Conservation (phyloP, 1,284 basidiomycete species). For the Lignosus rhinocerotis region DNA sequence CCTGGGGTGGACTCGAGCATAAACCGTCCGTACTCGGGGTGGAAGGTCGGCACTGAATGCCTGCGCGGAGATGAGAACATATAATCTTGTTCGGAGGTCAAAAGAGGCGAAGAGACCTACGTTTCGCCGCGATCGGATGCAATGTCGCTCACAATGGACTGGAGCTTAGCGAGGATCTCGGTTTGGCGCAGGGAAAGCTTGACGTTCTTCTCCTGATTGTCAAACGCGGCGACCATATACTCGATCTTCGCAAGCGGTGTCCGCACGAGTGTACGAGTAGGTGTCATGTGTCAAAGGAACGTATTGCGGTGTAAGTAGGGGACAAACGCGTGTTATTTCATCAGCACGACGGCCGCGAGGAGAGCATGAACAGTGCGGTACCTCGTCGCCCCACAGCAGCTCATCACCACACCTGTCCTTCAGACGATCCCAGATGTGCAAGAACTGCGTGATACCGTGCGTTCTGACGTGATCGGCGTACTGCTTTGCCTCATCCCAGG, state of each 20-base stretch:
- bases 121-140: slow-evolving; percentile 58
- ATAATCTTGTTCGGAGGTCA: slow-evolving; percentile 3
- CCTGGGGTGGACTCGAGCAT: slow-evolving; percentile 99
- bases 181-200: slow-evolving; percentile 90
- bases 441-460: slow-evolving; percentile 95
- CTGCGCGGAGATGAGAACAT: slow-evolving; percentile 40
- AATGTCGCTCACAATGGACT: slow-evolving; percentile 68
- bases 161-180: slow-evolving; percentile 88
- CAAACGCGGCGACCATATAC: slow-evolving; percentile 93
- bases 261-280: background rate
- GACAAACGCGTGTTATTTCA: slow-evolving; percentile 11
- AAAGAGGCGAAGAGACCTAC: slow-evolving; percentile 40
- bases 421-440: slow-evolving; percentile 89
- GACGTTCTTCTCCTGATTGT: slow-evolving; percentile 79
- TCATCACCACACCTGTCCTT: slow-evolving; percentile 93
- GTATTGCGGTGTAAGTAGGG: background rate
- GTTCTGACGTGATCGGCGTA: slow-evolving; percentile 88
- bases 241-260: slow-evolving; percentile 67
- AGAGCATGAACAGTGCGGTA: slow-evolving; percentile 34
- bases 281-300: background rate
- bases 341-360: background rate
- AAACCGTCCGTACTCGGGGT: slow-evolving; percentile 97
- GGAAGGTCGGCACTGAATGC: slow-evolving; percentile 86
- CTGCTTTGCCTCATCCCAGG: slow-evolving; percentile 89
- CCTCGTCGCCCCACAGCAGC: slow-evolving; percentile 99